Evolutionary conservation across 2,329 filamentous ascomycete genomes (phyloP), one percentile per base, ranked within the genome.

Genomic region (Fusarium lyarnte): DNA sequence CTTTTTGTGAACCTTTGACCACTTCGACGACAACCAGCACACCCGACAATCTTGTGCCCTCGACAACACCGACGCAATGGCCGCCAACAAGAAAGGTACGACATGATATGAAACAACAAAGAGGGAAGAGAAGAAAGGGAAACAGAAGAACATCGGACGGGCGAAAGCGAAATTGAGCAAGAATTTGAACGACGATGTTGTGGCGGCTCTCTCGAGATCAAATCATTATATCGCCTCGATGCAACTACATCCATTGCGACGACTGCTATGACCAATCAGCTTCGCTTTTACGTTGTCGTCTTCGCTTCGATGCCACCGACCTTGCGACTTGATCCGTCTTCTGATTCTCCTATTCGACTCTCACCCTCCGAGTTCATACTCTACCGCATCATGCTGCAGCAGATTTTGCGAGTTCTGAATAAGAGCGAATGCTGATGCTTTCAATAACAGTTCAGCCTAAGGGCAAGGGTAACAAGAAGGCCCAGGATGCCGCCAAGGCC

Each of bases 401-500:
- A 91, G 89, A 90, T 88, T 89, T 92, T 92, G 90, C 90, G 90
- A 91, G 90, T 92, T 91, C 89, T 89, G 79, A 84, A 80, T 78
- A 86, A 90, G 89, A 85, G 90, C 90, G 89, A 91, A 90, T 92
- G 90, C 89, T 92, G 89, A 91, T 91, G 88, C 86, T 81, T 85
- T 85, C 80, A 59, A 85, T 84, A 82, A 85, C 82, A 91, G 89
- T 87, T 79, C 89, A 87, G 79, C 81, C 87, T 78, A 90, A 90
- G 86, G 88, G 88, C 78, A 90, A 90, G 86, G 88, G 88, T 81
- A 82, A 87, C 85, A 96, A 96, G 90, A 92, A 97, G 91, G 96
- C 96, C 87, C 92, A 91, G 82, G 91, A 54, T 35, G 96, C 96
- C 84, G 93, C 96, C 81, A 98, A 99, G 91, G 93, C 96, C 85